phyloP scores from a whole-genome alignment of 305 asterid species.

The Solanum hybrid region DNA sequence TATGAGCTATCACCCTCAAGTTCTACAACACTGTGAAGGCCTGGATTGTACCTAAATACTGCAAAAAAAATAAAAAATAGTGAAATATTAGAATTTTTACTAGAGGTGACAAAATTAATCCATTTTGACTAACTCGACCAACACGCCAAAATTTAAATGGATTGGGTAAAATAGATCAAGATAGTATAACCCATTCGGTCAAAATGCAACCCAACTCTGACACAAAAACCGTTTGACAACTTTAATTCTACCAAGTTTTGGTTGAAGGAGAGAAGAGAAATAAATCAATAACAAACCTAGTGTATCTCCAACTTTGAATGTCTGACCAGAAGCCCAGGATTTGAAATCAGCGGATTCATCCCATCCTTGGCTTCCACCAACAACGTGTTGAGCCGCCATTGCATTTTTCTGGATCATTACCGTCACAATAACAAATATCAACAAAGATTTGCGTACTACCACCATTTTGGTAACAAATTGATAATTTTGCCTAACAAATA shows the following conservation, averaged over 20 bases:
- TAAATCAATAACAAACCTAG: constrained; percentile 25
- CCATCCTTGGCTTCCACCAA: constrained; percentile 86
- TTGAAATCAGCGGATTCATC: constrained; percentile 60
- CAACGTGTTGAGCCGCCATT: constrained; percentile 38
- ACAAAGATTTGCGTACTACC: constrained; percentile 9
- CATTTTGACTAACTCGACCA: background rate
- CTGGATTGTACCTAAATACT: constrained; percentile 69
- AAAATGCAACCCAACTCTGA: background rate
- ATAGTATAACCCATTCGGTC: background rate
- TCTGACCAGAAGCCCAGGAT: constrained; percentile 56
- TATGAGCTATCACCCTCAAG: constrained; percentile 50
- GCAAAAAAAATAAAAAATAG: background rate
- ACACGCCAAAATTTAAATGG: background rate
- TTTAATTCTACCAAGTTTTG: background rate
- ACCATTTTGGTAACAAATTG: constrained; percentile 9
- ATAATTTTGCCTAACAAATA: background rate
- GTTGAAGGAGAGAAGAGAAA: background rate
- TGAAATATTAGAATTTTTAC: background rate
- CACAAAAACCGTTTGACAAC: background rate
- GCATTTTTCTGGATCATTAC: constrained; percentile 7
- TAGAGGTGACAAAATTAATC: background rate
- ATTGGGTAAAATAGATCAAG: background rate
- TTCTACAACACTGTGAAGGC: constrained; percentile 69
- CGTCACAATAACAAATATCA: background rate
- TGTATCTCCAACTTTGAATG: constrained; percentile 70